Conservation (phyloP, 2,329 filamentous ascomycete genomes). For the Fusarium sp. region DNA sequence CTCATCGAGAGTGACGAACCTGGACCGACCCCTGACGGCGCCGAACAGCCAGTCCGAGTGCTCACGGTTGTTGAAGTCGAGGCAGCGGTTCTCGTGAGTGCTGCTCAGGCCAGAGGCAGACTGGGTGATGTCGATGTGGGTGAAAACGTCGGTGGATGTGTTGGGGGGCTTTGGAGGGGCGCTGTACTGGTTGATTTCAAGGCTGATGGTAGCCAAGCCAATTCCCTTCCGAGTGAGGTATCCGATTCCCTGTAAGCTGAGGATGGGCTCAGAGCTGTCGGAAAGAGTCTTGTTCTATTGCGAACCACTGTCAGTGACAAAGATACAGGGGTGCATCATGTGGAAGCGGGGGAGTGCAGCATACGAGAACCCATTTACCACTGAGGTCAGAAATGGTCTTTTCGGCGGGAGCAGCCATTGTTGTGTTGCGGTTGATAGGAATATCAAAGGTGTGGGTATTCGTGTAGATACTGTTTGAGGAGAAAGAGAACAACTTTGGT, state of each 20-base stretch:
- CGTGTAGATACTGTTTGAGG: background rate
- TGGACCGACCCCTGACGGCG: conserved; percentile 67
- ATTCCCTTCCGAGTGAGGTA: conserved; percentile 80
- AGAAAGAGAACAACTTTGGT: background rate
- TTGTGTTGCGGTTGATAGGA: conserved; percentile 34
- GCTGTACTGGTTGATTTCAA: conserved; percentile 66
- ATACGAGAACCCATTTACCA: conserved; percentile 76
- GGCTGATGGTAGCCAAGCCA: conserved; percentile 72
- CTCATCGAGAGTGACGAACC: conserved; percentile 58
- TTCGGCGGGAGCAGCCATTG: conserved; percentile 76
- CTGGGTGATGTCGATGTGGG: conserved; percentile 78
- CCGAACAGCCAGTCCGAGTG: conserved; percentile 87
- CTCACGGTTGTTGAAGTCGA: conserved; percentile 63
- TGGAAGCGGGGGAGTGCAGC: conserved; percentile 33
- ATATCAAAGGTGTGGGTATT: background rate
- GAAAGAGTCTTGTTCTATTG: conserved; percentile 78
- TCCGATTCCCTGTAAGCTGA: conserved; percentile 76
- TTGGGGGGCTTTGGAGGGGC: conserved; percentile 54
- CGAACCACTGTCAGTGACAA: conserved; percentile 1
- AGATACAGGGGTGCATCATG: background rate
- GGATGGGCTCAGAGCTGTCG: conserved; percentile 72
- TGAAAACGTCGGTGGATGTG: conserved; percentile 52
- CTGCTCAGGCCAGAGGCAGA: conserved; percentile 75
- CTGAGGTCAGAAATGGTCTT: conserved; percentile 74
- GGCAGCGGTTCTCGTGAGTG: conserved; percentile 64